phyloP scores from a whole-genome alignment of 2,329 filamentous ascomycete genomes.

The Tympanopsis confertula region DNA sequence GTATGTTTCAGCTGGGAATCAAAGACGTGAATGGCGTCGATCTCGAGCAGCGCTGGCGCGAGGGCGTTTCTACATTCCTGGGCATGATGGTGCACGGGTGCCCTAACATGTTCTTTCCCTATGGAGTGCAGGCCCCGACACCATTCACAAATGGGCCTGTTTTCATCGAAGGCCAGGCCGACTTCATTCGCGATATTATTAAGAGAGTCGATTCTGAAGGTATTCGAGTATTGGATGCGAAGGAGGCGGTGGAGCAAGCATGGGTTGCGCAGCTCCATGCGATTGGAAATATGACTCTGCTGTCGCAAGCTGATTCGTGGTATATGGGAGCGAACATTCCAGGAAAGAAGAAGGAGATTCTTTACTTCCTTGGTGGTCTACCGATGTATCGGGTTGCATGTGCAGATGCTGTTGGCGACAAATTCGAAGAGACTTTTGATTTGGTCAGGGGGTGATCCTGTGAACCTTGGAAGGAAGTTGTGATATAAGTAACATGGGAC shows the following conservation, averaged over 20 bases:
- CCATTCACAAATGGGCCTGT: conserved; percentile 8
- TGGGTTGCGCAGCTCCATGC: conserved; percentile 7
- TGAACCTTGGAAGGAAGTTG: too few relatives aligned
- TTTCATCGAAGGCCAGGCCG: conserved; percentile 4
- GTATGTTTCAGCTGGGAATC: conserved; percentile 16
- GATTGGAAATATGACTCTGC: conserved; percentile 7
- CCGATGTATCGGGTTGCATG: neutral
- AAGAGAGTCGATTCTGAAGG: conserved; percentile 4
- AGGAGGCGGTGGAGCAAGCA: conserved; percentile 2
- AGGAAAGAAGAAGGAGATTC: conserved; percentile 8
- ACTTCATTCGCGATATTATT: conserved; percentile 6
- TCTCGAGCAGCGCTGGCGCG: conserved; percentile 17
- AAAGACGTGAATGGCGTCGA: conserved; percentile 12
- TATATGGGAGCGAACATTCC: conserved; percentile 12
- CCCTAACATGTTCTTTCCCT: conserved; percentile 8
- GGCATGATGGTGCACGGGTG: conserved; percentile 8
- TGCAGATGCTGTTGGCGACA: neutral
- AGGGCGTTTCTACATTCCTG: conserved; percentile 15
- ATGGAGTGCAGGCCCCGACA: conserved; percentile 8
- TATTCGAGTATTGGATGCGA: conserved; percentile 7
- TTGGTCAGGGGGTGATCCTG: too few relatives aligned
- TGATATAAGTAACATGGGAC: too few relatives aligned
- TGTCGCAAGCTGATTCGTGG: conserved; percentile 8
- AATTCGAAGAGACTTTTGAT: neutral
- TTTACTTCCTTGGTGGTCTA: conserved; percentile 6